A percentile compares a stretch with the other conserved stretches of the same genome.
Conservation (phyloP, 768 basidiomycete genomes). For the Lactifluus piperatus region DNA sequence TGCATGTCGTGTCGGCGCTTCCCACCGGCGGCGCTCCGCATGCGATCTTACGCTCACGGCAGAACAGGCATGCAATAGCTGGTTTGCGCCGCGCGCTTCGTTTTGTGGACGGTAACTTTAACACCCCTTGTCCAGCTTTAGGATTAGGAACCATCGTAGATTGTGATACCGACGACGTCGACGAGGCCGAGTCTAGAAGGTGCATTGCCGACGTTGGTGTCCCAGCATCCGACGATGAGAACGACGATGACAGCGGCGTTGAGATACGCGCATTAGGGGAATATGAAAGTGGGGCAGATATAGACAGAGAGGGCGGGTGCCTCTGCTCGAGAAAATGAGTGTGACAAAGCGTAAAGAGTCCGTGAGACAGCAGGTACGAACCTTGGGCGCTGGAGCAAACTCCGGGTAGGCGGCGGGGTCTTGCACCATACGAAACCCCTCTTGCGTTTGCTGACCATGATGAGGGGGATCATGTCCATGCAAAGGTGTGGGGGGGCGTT, state of each 20-base stretch:
- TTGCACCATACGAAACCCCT: constrained; percentile 12
- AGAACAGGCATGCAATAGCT: constrained; percentile 33
- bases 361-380: constrained; percentile 6
- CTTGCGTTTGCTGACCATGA: background rate
- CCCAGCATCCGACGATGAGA: constrained; percentile 11
- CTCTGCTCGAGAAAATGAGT: constrained; percentile 2
- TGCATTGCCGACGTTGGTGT: constrained; percentile 12
- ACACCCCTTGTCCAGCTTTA: constrained; percentile 15
- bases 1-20: constrained; percentile 19
- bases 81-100: constrained; percentile 18
- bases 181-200: background rate
- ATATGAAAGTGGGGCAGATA: background rate
- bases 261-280: background rate
- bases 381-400: constrained; percentile 7
- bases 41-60: constrained; percentile 36
- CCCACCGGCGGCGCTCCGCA: constrained; percentile 25
- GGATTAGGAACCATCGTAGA: constrained; percentile 6
- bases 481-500: background rate
- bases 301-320: constrained; percentile 8
- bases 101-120: constrained; percentile 14
- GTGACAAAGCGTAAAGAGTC: constrained; percentile 1
- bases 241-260: constrained; percentile 4
- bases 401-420: constrained; percentile 12
- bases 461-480: background rate
- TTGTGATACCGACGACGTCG: background rate